Evolutionary conservation across 139 green algal species (phyloP), one percentile per base, ranked within the genome.

Genomic region (Edaphochlamys debaryana): DNA sequence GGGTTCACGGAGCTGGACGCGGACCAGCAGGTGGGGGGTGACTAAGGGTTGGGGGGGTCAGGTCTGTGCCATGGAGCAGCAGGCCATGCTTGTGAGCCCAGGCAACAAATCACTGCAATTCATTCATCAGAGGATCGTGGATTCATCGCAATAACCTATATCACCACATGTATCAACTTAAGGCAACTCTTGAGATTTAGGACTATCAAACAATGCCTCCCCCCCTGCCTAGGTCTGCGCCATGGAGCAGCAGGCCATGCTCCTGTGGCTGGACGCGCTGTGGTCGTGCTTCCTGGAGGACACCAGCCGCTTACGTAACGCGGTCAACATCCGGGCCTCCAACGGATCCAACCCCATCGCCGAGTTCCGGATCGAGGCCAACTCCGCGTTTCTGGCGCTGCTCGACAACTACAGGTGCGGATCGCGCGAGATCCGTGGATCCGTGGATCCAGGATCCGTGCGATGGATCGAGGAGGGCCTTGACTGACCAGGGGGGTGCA

Each of bases 281-380:
- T 93, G 90, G 90, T 79, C 50, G 58, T 90, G 86, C 68, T 93
- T 93, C 85, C 67, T 93, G 60, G 87, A 93, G 87, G 87, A 90
- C 66, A 77, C 84, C 34, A 69, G 81, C 4, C 80, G 82, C n/a
- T 30, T 90, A 71, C 66, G 82, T 7, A 69, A 69, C 41, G 79
- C 67, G 5, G 79, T 85, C n/a, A 62, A 85, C 41, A 77, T 85
- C 48, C 77, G 77, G n/a, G 41, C 79, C 37, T 64, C 67, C 62
- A 83, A 69, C 74, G 77, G 64, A 30, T 63, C 84, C 37, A 75
- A 89, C 34, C 89, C 89, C 0, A 64, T 92, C 11, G 82, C 80
- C 3, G 90, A 93, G 79, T 93, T 92, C 69, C 80, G 87, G 25
- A 72, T 91, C 1, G 90, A 93, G 69, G 88, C 87, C 45, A 93